Evolutionary conservation across 78 protist genomes (phyloP).

Genomic region (Dictyostelium purpureum): DNA sequence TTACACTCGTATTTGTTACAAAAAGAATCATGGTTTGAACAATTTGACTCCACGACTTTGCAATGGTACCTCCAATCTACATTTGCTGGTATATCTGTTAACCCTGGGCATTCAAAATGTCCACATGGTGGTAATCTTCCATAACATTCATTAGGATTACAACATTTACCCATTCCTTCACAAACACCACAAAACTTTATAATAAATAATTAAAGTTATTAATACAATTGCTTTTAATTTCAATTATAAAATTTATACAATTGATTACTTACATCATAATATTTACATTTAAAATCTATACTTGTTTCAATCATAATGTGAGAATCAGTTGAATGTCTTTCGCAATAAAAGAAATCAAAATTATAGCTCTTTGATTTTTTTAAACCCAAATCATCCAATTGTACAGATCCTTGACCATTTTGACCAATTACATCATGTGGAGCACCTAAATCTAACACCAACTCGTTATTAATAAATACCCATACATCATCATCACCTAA

Average conservation of each 20-base stretch:
- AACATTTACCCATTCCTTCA: constrained; percentile 60
- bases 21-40: neutral
- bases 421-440: constrained; percentile 9
- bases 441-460: constrained; percentile 54
- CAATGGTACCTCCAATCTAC: neutral
- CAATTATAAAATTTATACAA: too few relatives aligned
- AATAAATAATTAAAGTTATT: too few relatives aligned
- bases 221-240: too few relatives aligned
- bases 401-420: constrained; percentile 3
- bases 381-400: constrained; percentile 1
- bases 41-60: neutral
- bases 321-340: constrained; percentile 43
- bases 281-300: constrained; percentile 41
- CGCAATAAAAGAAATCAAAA: constrained; percentile 74
- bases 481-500: constrained; percentile 67
- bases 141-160: constrained; percentile 6
- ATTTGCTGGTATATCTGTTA: neutral
- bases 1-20: neutral
- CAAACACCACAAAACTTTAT: constrained; percentile 70
- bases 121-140: neutral
- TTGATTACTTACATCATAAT: constrained; percentile 14
- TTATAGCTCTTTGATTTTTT: neutral
- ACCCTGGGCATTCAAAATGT: neutral
- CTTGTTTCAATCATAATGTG: constrained; percentile 8
- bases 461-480: constrained; percentile 27